Conservation (phyloP, 768 basidiomycete species). For the Agaricus bisporus region DNA sequence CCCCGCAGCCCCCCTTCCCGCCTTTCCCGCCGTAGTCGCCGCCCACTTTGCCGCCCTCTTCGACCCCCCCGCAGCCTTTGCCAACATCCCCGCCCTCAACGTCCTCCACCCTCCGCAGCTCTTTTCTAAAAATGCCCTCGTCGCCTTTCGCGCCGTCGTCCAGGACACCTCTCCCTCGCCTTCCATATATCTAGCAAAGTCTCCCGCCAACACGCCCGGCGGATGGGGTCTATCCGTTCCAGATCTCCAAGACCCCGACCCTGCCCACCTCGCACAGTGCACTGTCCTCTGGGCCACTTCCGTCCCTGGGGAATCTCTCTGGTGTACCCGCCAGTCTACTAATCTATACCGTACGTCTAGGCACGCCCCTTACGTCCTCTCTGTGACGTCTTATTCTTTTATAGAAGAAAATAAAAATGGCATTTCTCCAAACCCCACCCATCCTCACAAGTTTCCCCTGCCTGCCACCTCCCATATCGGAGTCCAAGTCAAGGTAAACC, state of each 20-base stretch:
- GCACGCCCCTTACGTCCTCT: no score
- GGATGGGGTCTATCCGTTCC: slow-evolving; percentile 66
- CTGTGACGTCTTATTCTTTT: no score
- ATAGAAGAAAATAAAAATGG: no score
- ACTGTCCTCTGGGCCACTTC: slow-evolving; percentile 67
- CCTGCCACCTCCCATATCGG: slow-evolving; percentile 53
- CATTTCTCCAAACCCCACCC: slow-evolving; percentile 17
- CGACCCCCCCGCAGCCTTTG: slow-evolving; percentile 29
- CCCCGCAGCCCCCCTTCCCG: slow-evolving; percentile 19
- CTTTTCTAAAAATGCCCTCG: slow-evolving; percentile 48
- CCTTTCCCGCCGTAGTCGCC: slow-evolving; percentile 38
- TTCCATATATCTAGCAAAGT: slow-evolving; percentile 62
- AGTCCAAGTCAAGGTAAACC: slow-evolving; percentile 59
- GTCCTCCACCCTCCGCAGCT: slow-evolving; percentile 40
- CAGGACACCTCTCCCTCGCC: slow-evolving; percentile 75
- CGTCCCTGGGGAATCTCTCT: slow-evolving; percentile 62
- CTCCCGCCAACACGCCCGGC: slow-evolving; percentile 39
- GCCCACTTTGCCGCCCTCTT: slow-evolving; percentile 43
- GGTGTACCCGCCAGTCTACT: slow-evolving; percentile 31
- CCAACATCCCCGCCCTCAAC: slow-evolving; percentile 46
- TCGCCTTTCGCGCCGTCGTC: slow-evolving; percentile 72
- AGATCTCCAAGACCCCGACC: slow-evolving; percentile 32
- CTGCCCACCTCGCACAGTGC: slow-evolving; percentile 53
- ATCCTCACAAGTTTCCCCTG: slow-evolving; percentile 62
- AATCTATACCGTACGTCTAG: neutral